Evolutionary conservation across 768 basidiomycete genomes (phyloP), one percentile per base, ranked within the genome.

Genomic region (Lyophyllum semitale): DNA sequence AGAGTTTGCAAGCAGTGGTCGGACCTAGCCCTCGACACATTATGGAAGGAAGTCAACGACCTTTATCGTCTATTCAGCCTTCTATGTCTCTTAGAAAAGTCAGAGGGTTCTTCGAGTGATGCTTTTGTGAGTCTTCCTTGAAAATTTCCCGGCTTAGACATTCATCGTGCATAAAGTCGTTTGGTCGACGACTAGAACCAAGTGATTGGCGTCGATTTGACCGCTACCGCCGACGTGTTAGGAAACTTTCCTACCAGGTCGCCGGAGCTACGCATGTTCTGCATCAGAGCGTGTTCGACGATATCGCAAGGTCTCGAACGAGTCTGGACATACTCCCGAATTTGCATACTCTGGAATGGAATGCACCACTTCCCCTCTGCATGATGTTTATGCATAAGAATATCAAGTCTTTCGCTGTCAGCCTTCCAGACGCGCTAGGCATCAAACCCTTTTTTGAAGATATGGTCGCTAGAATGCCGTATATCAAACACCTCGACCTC

Each of bases 1-100:
- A 68, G 71, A 27, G 83, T 87, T 15, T 87, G 81, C 72, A 84
- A 77, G 59, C 61, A 55, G 44, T 88, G 87, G 87, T 82, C 80
- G 1, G 76, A 81, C 11, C 67, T 82, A 23, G 82, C 84, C 1
- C 66, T 87, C 52, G 80, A 85, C 61, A 61, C 70, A n/a, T 63
- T 87, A 0, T 88, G 87, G 87, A 73, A 68, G 49, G 76, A 84
- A 1, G 77, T 86, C 7, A 67, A 73, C 48, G 73, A 80, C 55
- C 65, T 83, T 1, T 49, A 68, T 27, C 70, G 68, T 9, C 70
- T 88, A 8, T 80, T 87, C 58, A 60, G 66, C 12, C 53, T 84
- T 4, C 73, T 88, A 9, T 76, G 76, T 11, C 82, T 84, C 0
- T 68, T 84, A 51, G 57, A 63, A 12, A 59, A 40, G 23, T 33